phyloP scores from a whole-genome alignment of 208 protist genomes.

The Naegleria gruberi region DNA sequence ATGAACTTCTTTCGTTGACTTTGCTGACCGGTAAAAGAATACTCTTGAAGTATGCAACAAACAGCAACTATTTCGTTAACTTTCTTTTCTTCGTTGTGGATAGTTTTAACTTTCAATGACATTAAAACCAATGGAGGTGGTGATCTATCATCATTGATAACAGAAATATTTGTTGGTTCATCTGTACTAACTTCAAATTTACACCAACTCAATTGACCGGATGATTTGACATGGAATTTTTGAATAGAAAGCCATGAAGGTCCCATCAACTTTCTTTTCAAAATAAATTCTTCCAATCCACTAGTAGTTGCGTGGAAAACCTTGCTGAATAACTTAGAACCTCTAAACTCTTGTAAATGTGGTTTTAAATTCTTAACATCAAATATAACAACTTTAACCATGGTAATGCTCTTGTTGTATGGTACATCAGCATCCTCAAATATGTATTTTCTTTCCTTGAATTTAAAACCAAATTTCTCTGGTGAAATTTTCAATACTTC shows the following conservation, averaged over 20 bases:
- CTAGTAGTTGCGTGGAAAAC: constrained; percentile 69
- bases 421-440: constrained; percentile 73
- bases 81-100: constrained; percentile 58
- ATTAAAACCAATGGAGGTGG: constrained; percentile 70
- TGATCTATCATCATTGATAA: neutral
- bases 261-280: constrained; percentile 83
- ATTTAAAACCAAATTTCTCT: constrained; percentile 51
- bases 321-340: constrained; percentile 14
- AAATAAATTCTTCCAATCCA: constrained; percentile 79
- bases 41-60: constrained; percentile 62
- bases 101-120: constrained; percentile 72
- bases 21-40: constrained; percentile 59
- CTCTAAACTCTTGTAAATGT: constrained; percentile 40
- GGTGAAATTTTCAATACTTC: neutral
- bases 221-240: constrained; percentile 48
- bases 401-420: constrained; percentile 48
- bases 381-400: constrained; percentile 80
- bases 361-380: constrained; percentile 39
- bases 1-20: constrained; percentile 37
- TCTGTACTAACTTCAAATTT: constrained; percentile 62
- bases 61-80: constrained; percentile 78
- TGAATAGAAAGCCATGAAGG: constrained; percentile 69
- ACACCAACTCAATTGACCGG: constrained; percentile 45
- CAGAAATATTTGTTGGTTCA: constrained; percentile 55
- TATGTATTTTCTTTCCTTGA: constrained; percentile 80